phyloP scores from a whole-genome alignment of 306 rosid species.

The Trifolium repens region DNA sequence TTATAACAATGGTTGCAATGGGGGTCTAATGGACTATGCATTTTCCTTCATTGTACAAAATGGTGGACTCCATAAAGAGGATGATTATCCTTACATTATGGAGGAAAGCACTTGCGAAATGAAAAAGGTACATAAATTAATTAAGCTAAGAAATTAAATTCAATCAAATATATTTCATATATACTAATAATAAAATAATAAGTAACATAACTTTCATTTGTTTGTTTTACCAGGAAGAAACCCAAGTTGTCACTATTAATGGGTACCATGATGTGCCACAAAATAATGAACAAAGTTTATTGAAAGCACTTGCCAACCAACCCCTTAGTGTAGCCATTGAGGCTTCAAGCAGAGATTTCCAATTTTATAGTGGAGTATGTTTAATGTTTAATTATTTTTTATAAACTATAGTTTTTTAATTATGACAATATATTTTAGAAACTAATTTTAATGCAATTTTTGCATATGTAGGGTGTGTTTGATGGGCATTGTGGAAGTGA shows the following conservation, averaged over 20 bases:
- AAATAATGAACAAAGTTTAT: slow-evolving; percentile 73
- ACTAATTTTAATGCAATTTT: too few relatives aligned
- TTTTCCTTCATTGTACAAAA: slow-evolving; percentile 54
- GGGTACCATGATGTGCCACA: slow-evolving; percentile 88
- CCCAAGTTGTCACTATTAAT: slow-evolving; percentile 62
- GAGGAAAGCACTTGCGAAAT: slow-evolving; percentile 83
- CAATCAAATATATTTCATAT: background rate
- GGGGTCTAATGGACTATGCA: slow-evolving; percentile 81
- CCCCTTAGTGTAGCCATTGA: slow-evolving; percentile 92
- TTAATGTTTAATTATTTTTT: slow-evolving; percentile 16
- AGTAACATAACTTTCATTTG: background rate
- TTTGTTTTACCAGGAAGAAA: slow-evolving; percentile 56
- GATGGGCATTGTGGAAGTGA: slow-evolving; percentile 81
- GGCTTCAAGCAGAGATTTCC: slow-evolving; percentile 86
- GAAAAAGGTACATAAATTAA: slow-evolving; percentile 56
- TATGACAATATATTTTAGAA: background rate
- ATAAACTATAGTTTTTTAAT: background rate
- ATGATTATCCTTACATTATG: slow-evolving; percentile 80
- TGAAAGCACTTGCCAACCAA: slow-evolving; percentile 91
- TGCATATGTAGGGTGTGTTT: slow-evolving; percentile 66
- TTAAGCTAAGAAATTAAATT: background rate
- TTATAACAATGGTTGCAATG: slow-evolving; percentile 73
- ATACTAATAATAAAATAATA: background rate
- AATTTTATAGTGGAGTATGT: slow-evolving; percentile 86
- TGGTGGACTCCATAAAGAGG: slow-evolving; percentile 72